phyloP scores from a whole-genome alignment of 106 monocot genomes.

The Allium fistulosum region DNA sequence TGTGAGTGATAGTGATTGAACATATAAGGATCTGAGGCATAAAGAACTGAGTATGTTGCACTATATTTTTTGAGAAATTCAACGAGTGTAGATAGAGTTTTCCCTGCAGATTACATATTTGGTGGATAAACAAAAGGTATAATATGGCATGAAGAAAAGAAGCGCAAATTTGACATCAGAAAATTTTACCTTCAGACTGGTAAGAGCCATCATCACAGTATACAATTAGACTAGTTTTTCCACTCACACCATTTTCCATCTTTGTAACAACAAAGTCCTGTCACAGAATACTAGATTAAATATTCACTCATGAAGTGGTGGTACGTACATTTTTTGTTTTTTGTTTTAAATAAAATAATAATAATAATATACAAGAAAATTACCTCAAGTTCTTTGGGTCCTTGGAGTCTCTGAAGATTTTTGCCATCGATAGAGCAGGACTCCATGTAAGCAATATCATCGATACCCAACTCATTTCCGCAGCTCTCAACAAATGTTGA shows the following conservation, averaged over 20 bases:
- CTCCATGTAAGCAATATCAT: constrained; percentile 43
- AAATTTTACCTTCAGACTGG: no score
- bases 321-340: background rate
- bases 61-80: constrained; percentile 42
- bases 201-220: constrained; percentile 25
- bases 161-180: no score
- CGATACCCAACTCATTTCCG: constrained; percentile 29
- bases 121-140: no score
- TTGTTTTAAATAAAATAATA: background rate
- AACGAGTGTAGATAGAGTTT: constrained; percentile 47
- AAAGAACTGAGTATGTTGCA: constrained; percentile 52
- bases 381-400: constrained; percentile 49
- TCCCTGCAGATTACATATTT: constrained; percentile 27
- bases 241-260: constrained; percentile 19
- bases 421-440: constrained; percentile 46
- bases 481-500: constrained; percentile 59
- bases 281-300: no score
- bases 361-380: constrained; percentile 1
- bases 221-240: constrained; percentile 50
- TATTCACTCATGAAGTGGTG: no score
- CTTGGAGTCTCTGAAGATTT: constrained; percentile 36
- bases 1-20: constrained; percentile 5
- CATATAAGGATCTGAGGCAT: constrained; percentile 41
- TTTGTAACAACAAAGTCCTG: constrained; percentile 68
- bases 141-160: no score